Conservation (phyloP, 148 eudicot species). For the Chenopodium formosanum region DNA sequence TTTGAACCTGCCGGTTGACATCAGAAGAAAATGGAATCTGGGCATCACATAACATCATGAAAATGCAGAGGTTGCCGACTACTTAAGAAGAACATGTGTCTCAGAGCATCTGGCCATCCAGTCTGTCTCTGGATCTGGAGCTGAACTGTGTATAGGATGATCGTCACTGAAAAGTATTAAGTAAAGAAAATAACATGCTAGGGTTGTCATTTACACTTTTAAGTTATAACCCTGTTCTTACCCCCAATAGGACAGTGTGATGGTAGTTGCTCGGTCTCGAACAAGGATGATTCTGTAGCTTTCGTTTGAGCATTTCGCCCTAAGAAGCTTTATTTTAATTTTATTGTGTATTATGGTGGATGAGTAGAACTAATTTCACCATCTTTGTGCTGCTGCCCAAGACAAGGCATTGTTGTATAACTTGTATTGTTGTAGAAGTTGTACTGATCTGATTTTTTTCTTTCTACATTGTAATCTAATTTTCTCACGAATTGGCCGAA, state of each 20-base stretch:
- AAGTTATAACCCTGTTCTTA: neutral
- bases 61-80: slow-evolving; percentile 19
- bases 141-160: slow-evolving; percentile 26
- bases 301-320: neutral
- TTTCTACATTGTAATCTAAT: slow-evolving; percentile 18
- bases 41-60: neutral
- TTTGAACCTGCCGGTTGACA: slow-evolving; percentile 28
- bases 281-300: slow-evolving; percentile 2
- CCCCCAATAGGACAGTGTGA: slow-evolving; percentile 5
- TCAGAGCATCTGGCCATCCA: slow-evolving; percentile 7
- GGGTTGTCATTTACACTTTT: slow-evolving; percentile 9
- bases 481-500: neutral
- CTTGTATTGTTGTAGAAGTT: slow-evolving; percentile 25
- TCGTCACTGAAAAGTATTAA: slow-evolving; percentile 1
- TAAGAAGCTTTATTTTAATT: neutral
- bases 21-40: neutral
- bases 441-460: slow-evolving; percentile 6
- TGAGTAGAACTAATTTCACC: slow-evolving; percentile 17
- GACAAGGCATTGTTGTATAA: slow-evolving; percentile 18
- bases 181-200: slow-evolving; percentile 4
- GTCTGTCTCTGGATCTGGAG: slow-evolving; percentile 15
- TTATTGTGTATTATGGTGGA: slow-evolving; percentile 23
- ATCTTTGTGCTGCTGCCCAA: slow-evolving; percentile 5
- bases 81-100: neutral
- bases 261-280: slow-evolving; percentile 5